Evolutionary conservation across 768 basidiomycete species (phyloP).

Genomic region (Trametes meyenii): DNA sequence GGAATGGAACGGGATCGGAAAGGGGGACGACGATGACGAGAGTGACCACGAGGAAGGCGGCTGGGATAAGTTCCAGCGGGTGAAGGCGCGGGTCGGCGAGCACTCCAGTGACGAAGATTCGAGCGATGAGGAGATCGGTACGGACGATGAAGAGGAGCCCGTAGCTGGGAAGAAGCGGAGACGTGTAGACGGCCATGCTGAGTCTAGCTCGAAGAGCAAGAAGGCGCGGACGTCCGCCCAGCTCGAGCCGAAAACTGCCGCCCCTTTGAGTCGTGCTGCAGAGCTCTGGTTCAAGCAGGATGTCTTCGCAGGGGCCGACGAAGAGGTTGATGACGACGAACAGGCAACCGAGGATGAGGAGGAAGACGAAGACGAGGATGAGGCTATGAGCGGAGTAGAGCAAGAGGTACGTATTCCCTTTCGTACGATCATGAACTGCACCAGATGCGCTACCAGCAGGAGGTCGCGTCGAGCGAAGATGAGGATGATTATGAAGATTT

Average conservation of each 20-base stretch:
- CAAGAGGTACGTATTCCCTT: slow-evolving; percentile 14
- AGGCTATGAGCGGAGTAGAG: slow-evolving; percentile 28
- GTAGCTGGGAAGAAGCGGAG: slow-evolving; percentile 45
- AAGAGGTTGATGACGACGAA: slow-evolving; percentile 45
- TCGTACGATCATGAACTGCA: neutral
- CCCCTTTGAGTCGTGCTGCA: slow-evolving; percentile 55
- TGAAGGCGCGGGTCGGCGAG: slow-evolving; percentile 50
- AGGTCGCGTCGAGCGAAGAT: slow-evolving; percentile 33
- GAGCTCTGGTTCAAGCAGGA: slow-evolving; percentile 97
- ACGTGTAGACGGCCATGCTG: slow-evolving; percentile 30
- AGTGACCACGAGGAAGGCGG: slow-evolving; percentile 54
- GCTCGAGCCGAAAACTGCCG: slow-evolving; percentile 40
- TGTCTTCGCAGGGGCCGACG: slow-evolving; percentile 70
- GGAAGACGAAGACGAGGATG: slow-evolving; percentile 34
- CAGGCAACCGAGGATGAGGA: slow-evolving; percentile 40
- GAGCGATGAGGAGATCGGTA: slow-evolving; percentile 49
- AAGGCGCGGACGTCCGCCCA: slow-evolving; percentile 55
- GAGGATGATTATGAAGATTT: slow-evolving; percentile 62
- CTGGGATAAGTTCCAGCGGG: slow-evolving; percentile 66
- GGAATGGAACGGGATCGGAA: slow-evolving; percentile 79
- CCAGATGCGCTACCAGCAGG: neutral
- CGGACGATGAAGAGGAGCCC: slow-evolving; percentile 42
- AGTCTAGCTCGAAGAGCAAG: slow-evolving; percentile 42
- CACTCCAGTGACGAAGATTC: slow-evolving; percentile 54
- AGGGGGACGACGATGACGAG: slow-evolving; percentile 45